These are phyloP conservation scores for Candida wancherniae DNA, from an alignment of 805 yeast species.

Conservation along the genomic window DNA sequence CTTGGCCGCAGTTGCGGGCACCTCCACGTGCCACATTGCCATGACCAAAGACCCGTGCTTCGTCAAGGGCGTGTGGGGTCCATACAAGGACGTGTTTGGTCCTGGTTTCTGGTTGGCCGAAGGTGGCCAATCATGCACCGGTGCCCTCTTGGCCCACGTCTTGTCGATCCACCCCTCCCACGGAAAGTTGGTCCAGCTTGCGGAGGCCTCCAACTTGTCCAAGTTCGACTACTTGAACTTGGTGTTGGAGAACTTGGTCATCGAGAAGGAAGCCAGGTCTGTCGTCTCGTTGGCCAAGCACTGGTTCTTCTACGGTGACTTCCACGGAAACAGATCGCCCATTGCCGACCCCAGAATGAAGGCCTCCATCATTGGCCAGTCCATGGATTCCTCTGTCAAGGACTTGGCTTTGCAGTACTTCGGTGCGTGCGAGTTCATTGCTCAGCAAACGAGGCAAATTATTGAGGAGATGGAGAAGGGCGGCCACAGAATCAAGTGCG, in stretches of 20 bases:
- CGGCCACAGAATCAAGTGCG: slow-evolving; percentile 72
- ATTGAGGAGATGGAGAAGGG: slow-evolving; percentile 75
- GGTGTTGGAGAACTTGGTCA: slow-evolving; percentile 61
- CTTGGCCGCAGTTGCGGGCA: slow-evolving; percentile 97
- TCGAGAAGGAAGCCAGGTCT: slow-evolving; percentile 55
- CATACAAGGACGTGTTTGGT: slow-evolving; percentile 90
- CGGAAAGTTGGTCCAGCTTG: slow-evolving; percentile 58
- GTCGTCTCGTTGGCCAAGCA: slow-evolving; percentile 79
- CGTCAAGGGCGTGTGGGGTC: slow-evolving; percentile 98
- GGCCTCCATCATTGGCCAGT: slow-evolving; percentile 86
- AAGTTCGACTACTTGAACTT: slow-evolving; percentile 81
- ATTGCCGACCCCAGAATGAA: slow-evolving; percentile 92
- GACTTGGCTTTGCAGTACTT: slow-evolving; percentile 81
- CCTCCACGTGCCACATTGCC: slow-evolving; percentile 94
- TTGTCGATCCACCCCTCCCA: slow-evolving; percentile 86
- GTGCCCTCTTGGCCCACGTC: slow-evolving; percentile 87
- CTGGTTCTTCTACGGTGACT: slow-evolving; percentile 90
- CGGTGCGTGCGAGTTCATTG: slow-evolving; percentile 95
- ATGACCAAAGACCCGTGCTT: slow-evolving; percentile 80
- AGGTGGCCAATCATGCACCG: slow-evolving; percentile 98
- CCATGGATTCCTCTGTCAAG: slow-evolving; percentile 84
- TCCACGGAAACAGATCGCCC: slow-evolving; percentile 97
- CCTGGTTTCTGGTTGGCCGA: slow-evolving; percentile 92
- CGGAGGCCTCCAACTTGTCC: slow-evolving; percentile 66
- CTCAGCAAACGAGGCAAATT: slow-evolving; percentile 95